Percentiles rank a stretch among this genome's conserved stretches.
These are phyloP conservation scores for Niveomyces coronatus DNA, from an alignment of 2,329 filamentous ascomycete species.

Conservation along the genomic window DNA sequence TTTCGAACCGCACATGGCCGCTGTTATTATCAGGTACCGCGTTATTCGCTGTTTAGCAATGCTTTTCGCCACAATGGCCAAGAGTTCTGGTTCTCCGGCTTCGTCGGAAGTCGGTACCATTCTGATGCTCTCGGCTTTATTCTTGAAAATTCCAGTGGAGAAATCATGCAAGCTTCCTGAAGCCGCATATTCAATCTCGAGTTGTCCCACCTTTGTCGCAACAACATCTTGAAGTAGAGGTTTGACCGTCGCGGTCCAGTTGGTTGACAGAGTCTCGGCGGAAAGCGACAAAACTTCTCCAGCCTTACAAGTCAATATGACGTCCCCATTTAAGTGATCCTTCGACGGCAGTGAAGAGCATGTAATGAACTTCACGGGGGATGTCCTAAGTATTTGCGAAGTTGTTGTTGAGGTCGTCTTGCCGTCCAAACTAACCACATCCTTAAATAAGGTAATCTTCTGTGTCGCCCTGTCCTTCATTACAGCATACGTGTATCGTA, in stretches of 20 bases:
- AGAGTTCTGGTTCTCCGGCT: conserved; percentile 36
- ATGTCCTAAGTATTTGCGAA: conserved; percentile 31
- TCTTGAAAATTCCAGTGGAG: conserved; percentile 44
- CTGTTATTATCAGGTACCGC: conserved; percentile 24
- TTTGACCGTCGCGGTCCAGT: conserved; percentile 25
- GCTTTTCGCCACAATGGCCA: conserved; percentile 40
- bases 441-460: conserved; percentile 50
- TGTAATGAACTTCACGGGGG: conserved; percentile 26
- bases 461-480: conserved; percentile 37
- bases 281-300: conserved; percentile 53
- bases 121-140: conserved; percentile 40
- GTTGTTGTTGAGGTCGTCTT: conserved; percentile 41
- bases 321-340: conserved; percentile 18
- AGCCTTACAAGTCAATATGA: conserved; percentile 49
- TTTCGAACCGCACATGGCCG: conserved; percentile 18
- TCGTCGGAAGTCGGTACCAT: conserved; percentile 39
- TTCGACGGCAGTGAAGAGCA: conserved; percentile 20
- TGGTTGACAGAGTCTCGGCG: conserved; percentile 34
- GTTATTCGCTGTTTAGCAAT: conserved; percentile 19
- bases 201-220: conserved; percentile 21
- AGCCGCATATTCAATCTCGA: conserved; percentile 40
- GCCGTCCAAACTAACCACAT: conserved; percentile 40
- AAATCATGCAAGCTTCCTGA: conserved; percentile 37
- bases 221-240: conserved; percentile 26
- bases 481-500: conserved; percentile 52